phyloP scores from a whole-genome alignment of 768 basidiomycete genomes.

The Tubosaeta sp. region DNA sequence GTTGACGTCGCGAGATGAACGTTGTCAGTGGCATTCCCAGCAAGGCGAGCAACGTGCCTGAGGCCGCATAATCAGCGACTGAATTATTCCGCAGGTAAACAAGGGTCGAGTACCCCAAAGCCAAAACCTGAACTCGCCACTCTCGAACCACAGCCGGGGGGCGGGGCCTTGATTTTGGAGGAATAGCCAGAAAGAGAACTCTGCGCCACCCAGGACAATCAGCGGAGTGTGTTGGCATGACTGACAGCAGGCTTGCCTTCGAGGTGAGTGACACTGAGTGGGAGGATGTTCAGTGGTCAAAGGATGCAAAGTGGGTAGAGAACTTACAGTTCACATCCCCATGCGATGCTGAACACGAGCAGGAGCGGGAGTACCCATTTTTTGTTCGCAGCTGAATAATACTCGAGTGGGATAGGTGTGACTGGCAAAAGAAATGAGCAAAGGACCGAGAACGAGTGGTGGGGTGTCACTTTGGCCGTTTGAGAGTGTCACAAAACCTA shows the following conservation, averaged over 20 bases:
- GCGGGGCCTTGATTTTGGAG: slow-evolving; percentile 71
- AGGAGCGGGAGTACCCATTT: slow-evolving; percentile 64
- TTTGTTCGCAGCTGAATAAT: slow-evolving; percentile 45
- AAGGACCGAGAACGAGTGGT: background rate
- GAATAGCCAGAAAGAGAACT: slow-evolving; percentile 81
- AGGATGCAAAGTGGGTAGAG: background rate
- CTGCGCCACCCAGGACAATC: slow-evolving; percentile 32
- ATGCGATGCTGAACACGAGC: slow-evolving; percentile 66
- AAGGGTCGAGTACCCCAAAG: slow-evolving; percentile 45
- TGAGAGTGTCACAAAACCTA: slow-evolving; percentile 15
- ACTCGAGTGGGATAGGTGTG: slow-evolving; percentile 49
- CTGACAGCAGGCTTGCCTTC: slow-evolving; percentile 48
- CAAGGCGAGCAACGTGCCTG: slow-evolving; percentile 62
- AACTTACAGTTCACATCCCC: slow-evolving; percentile 70
- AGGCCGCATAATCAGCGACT: slow-evolving; percentile 12
- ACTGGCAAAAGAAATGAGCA: slow-evolving; percentile 34
- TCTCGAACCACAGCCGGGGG: slow-evolving; percentile 72
- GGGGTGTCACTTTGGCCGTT: slow-evolving; percentile 10
- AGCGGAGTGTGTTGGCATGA: slow-evolving; percentile 2
- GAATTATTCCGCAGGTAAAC: background rate
- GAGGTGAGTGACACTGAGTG: slow-evolving; percentile 65
- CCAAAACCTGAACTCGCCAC: slow-evolving; percentile 77
- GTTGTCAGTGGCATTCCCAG: slow-evolving; percentile 71
- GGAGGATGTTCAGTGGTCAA: background rate
- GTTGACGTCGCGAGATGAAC: slow-evolving; percentile 51